Conservation (phyloP, 306 rosid species). For the Nissolia schottii region DNA sequence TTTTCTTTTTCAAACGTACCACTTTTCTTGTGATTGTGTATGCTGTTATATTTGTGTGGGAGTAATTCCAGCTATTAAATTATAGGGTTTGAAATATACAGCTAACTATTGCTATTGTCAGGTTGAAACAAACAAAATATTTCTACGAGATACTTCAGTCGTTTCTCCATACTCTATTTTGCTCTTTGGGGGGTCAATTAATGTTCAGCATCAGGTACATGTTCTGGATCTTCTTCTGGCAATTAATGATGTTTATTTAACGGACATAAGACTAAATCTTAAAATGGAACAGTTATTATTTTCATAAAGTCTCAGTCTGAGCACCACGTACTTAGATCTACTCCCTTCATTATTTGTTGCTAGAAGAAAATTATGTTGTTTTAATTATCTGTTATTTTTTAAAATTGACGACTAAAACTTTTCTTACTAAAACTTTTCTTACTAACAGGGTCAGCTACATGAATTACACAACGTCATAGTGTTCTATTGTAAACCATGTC, state of each 20-base stretch:
- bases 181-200: conserved; percentile 87
- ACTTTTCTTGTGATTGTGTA: conserved; percentile 4
- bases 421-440: neutral
- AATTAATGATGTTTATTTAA: neutral
- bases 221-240: neutral
- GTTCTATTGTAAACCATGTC: too few relatives aligned
- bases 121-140: conserved; percentile 88
- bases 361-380: neutral
- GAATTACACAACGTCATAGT: neutral
- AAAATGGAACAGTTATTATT: neutral
- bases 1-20: neutral
- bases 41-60: neutral
- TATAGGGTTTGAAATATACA: neutral
- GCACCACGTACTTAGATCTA: neutral
- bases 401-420: neutral
- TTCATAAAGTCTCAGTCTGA: neutral
- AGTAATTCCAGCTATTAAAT: neutral
- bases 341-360: neutral
- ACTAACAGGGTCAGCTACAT: neutral
- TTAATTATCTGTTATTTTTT: neutral
- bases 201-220: conserved; percentile 84
- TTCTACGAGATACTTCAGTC: conserved; percentile 73
- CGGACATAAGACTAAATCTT: neutral
- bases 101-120: conserved; percentile 30
- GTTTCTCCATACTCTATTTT: conserved; percentile 91